phyloP scores from a whole-genome alignment of 176 grass and related monocot species.

The Ensete ventricosum region DNA sequence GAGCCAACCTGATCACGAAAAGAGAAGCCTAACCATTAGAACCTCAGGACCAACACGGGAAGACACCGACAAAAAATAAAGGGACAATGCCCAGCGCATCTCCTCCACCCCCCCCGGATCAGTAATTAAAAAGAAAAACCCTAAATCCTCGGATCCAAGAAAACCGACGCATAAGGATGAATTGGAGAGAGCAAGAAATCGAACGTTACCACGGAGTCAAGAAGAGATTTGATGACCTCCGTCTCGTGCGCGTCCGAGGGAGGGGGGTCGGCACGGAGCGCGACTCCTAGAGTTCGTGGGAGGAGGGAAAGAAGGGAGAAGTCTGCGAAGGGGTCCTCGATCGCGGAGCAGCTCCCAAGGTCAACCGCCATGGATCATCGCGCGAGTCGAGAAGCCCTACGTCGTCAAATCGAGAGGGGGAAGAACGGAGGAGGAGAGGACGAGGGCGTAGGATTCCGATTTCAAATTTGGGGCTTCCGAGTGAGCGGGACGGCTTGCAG shows the following conservation, averaged over 20 bases:
- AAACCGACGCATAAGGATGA: no score
- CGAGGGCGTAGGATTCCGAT: background rate
- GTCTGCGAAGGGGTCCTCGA: slow-evolving; percentile 18
- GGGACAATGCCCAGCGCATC: no score
- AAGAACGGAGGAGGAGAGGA: background rate
- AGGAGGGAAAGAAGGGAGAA: slow-evolving; percentile 28
- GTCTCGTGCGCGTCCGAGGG: slow-evolving; percentile 24
- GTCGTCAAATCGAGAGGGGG: background rate
- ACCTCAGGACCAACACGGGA: background rate
- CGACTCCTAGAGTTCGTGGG: slow-evolving; percentile 27
- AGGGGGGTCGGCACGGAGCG: background rate
- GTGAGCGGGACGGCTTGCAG: background rate
- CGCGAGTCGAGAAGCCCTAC: background rate
- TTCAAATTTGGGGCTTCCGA: background rate
- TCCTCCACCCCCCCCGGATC: no score
- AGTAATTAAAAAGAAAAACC: background rate
- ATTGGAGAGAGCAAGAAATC: background rate
- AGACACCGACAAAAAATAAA: background rate
- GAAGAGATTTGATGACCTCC: background rate
- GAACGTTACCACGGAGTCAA: background rate
- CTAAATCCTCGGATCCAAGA: no score
- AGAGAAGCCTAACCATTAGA: background rate
- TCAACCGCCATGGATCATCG: background rate
- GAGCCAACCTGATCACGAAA: slow-evolving; percentile 8
- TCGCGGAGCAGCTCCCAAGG: no score